Base-by-base conservation (phyloP, 495 filamentous ascomycete species). In the Hamigera avellanea region DNA sequence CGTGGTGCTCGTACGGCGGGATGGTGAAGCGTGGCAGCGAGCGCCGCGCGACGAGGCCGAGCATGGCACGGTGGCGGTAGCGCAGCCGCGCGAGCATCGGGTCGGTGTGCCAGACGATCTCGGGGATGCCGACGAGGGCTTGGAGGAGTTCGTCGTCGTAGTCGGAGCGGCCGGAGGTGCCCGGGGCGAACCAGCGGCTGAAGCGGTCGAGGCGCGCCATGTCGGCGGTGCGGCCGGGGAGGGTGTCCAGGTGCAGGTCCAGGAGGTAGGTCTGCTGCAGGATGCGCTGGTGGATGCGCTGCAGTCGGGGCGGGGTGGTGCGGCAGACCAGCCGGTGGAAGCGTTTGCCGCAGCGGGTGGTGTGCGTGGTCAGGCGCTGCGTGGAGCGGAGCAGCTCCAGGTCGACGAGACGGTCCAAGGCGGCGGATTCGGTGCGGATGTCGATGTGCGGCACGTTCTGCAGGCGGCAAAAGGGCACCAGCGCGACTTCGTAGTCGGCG, bases 131-230 rank as follows among this genome's bases (percentile, higher is more conserved):
- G 1, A 28, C 6, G 21, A 26, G 21, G 15, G 19, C 18, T 9
- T 7, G 29, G 8, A 32, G 8, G 9, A 32, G 8, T 6, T 8
- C 14, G 29, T 8, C 6, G 6, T 32, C 29, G 29, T 32, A 32
- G 8, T 6, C 14, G 8, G 29, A 32, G 14, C 6, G 8, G 8
- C 29, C 29, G 8, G 9, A n/a, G 29, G 6, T 6, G 29, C 29
- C 29, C 6, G 6, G 6, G 29, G 14, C 8, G 14, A 39, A 39
- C 36, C 36, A 39, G 15, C 14, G 15, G 2, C 19, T 25, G 29
- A 40, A 40, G 2, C 38, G 38, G 12, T 35, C 13, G 18, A 26
- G 38, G 2, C 38, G 38, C n/a, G 35, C 19, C 31, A 34, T 34
- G 21, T 14, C 15, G n/a, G 38, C 38, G 9, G 32, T 35, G 6